phyloP scores from a whole-genome alignment of 2,329 filamentous ascomycete species.

The Chaetomium strumarium region DNA sequence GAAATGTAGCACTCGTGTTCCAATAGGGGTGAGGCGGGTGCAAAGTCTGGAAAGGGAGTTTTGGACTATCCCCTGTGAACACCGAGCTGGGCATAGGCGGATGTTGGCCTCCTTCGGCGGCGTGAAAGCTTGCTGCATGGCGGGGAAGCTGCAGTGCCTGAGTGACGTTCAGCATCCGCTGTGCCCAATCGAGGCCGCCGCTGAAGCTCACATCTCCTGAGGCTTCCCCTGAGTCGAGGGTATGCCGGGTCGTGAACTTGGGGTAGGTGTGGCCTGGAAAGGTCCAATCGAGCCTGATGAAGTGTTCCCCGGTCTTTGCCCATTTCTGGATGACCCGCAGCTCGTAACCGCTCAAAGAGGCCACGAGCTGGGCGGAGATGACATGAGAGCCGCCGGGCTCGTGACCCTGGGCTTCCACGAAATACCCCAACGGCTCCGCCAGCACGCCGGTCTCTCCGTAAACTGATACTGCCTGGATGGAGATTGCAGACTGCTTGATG shows the following conservation, averaged over 20 bases:
- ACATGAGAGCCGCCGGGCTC: background rate
- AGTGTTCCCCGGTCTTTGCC: background rate
- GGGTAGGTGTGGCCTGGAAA: slow-evolving; percentile 6
- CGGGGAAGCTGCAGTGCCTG: background rate
- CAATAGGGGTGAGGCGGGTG: background rate
- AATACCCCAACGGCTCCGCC: background rate
- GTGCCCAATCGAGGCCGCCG: slow-evolving; percentile 12
- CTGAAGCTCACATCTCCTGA: slow-evolving; percentile 4
- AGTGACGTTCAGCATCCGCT: background rate
- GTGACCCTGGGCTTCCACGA: background rate
- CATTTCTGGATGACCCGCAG: background rate
- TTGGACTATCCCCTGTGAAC: background rate
- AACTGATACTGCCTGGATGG: background rate
- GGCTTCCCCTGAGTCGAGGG: background rate
- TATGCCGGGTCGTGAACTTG: slow-evolving; percentile 14
- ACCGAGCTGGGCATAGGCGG: background rate
- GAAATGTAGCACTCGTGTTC: background rate
- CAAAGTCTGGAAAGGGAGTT: too few species aligned
- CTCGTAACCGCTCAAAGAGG: background rate
- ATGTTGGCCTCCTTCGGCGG: background rate
- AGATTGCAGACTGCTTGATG: background rate
- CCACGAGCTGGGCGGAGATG: slow-evolving; percentile 5
- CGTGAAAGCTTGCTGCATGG: background rate
- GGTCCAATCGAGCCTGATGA: slow-evolving; percentile 11
- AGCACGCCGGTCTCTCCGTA: background rate